These are phyloP conservation scores for Fusarium neocosmosporiellum DNA, from an alignment of 2,329 filamentous ascomycete species.

Conservation along the genomic window DNA sequence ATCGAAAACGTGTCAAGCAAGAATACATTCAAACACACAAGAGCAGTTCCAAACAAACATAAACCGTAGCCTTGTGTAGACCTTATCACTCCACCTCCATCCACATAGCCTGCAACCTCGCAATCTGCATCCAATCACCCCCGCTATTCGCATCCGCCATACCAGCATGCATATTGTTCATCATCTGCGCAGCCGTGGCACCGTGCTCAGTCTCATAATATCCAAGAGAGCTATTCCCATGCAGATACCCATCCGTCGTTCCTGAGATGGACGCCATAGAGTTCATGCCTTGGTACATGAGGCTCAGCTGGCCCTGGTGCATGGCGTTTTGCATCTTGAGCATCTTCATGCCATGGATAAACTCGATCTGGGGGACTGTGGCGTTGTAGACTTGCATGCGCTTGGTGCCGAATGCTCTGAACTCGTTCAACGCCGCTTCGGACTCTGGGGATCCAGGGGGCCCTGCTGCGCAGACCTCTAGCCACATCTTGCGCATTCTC, in stretches of 20 bases:
- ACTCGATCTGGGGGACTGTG: conserved; percentile 46
- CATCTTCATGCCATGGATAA: conserved; percentile 43
- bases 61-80: too few relatives aligned
- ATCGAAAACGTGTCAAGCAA: too few relatives aligned
- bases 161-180: conserved; percentile 47
- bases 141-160: conserved; percentile 42
- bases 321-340: conserved; percentile 49
- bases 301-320: conserved; percentile 47
- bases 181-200: conserved; percentile 48
- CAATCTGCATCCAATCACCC: conserved; percentile 43
- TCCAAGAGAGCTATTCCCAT: conserved; percentile 50
- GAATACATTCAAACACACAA: too few relatives aligned
- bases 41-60: too few relatives aligned
- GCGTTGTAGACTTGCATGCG: conserved; percentile 45
- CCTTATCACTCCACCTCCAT: conserved; percentile 48
- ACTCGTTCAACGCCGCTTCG: conserved; percentile 39
- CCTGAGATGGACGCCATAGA: conserved; percentile 42
- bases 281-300: conserved; percentile 50
- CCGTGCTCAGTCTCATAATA: conserved; percentile 51
- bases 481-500: conserved; percentile 52
- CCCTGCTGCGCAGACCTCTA: conserved; percentile 43
- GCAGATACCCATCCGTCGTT: conserved; percentile 44
- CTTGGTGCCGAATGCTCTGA: conserved; percentile 41
- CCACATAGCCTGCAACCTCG: conserved; percentile 44
- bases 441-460: conserved; percentile 40